These are phyloP conservation scores for Schizophyllum amplum DNA, from an alignment of 1,284 basidiomycete species.

Conservation along the genomic window DNA sequence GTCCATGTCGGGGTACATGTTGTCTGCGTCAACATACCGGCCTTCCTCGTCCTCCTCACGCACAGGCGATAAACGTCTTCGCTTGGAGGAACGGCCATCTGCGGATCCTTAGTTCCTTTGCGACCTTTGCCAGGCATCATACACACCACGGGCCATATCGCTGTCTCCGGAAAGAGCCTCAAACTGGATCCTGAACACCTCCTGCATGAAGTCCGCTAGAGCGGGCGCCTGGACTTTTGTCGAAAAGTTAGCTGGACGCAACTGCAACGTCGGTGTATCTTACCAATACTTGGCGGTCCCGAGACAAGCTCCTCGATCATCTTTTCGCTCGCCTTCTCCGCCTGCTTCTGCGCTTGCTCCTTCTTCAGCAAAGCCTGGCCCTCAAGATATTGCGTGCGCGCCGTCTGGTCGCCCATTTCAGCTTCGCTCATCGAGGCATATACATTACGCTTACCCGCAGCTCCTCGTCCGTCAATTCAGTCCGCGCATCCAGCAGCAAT, in stretches of 20 bases:
- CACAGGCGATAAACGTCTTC: too few relatives aligned
- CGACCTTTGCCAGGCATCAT: too few relatives aligned
- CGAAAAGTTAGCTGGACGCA: constrained; percentile 6
- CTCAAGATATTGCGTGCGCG: constrained; percentile 60
- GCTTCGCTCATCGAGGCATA: neutral
- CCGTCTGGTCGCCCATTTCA: constrained; percentile 31
- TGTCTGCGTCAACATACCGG: constrained; percentile 6
- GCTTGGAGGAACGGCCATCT: too few relatives aligned
- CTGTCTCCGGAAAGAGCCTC: constrained; percentile 47
- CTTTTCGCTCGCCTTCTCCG: constrained; percentile 45
- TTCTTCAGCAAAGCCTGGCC: constrained; percentile 47
- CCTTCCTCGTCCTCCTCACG: too few relatives aligned
- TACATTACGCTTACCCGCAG: constrained; percentile 41
- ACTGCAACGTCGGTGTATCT: constrained; percentile 16
- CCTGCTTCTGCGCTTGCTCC: constrained; percentile 42
- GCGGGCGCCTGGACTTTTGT: constrained; percentile 52
- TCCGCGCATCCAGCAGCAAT: constrained; percentile 52
- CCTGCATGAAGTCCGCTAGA: constrained; percentile 63
- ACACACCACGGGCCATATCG: neutral
- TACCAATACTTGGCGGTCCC: constrained; percentile 59
- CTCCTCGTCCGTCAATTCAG: constrained; percentile 72
- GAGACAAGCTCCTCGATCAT: constrained; percentile 58
- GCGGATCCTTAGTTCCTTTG: too few relatives aligned
- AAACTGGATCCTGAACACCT: constrained; percentile 59
- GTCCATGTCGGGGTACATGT: constrained; percentile 18